Evolutionary conservation across 106 monocot species (phyloP), one percentile per base, ranked within the genome.

Genomic region (Dioscorea zingiberensis): DNA sequence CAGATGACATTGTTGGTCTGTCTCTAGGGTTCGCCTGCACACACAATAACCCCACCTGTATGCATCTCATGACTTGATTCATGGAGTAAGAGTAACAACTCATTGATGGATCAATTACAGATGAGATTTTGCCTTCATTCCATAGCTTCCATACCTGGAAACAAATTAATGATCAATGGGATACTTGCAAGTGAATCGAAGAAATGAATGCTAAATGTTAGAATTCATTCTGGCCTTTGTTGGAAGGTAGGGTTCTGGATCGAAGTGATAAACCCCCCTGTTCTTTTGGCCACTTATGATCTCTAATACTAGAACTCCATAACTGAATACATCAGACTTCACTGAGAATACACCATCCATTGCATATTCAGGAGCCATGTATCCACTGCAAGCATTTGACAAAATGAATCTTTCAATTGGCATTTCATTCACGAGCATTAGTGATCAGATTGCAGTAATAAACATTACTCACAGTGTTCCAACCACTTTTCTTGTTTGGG

Each of bases 291-390:
- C 80, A 48, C 71, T 80, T 4, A 80, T 25, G 6, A 80, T 80
- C 54, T 80, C 80, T 13, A 80, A 56, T 0, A 75, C 54, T 13
- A 80, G 32, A 14, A 80, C 80, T 0, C 80, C 80, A 16, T 71
- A 80, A 44, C 80, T 80, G 45, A 71, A 80, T 4, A 80, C 75
- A 57, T 80, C 80, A 13, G 80, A 80, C n/a, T 80, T 80, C 55
- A 75, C 48, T 2, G 80, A 80, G 55, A 80, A 75, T 0, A 75
- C 28, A 21, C 80, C 80, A 27, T 80, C 54, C 66, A 80, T 74
- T 7, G 71, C 74, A 30, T 80, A 80, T 28, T 80, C 80, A 18
- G 75, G 80, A 24, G 80, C 70, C 75, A 80, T 80, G 27, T 80
- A 80, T 15, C 80, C 80, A 27, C 80, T 80, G 67, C n/a, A 46